Evolutionary conservation across 1,284 basidiomycete genomes (phyloP), one percentile per base, ranked within the genome.

Genomic region (Ceratobasidium sp.): DNA sequence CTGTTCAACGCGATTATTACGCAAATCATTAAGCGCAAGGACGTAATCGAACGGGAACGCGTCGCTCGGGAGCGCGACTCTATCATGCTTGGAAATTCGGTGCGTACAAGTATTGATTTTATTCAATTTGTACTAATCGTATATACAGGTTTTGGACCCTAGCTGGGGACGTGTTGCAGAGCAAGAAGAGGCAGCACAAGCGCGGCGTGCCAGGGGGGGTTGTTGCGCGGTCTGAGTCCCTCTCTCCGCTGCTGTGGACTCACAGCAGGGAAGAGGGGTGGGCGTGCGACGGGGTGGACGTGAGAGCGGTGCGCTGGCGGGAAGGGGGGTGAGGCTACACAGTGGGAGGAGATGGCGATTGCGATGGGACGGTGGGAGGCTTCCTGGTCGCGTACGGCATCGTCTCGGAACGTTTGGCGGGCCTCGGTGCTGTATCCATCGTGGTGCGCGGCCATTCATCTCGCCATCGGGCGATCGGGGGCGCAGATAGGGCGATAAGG

Each of bases 51-150:
- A 82, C 86, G 86, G 79, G 92, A 94, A 81, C 93, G 94, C 80
- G 90, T 91, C 80, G 82, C 91, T 76, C 90, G 91, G 84, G 90
- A 90, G 82, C 89, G 92, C 68, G 92, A 95, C 81, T 94, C 92
- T 81, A 91, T 96, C 57, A 89, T 92, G 84, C 85, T 95, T 66
- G 40, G 46, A 43, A 59, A 70, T 54, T 46, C 68, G 52, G 68
- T 70, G 19, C 34, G 65, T 67, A 19, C 51, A 6, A 49, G 25
- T 59, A 5, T 59, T 19, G 19, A 34, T 34, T 34, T 59, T 32
- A 49, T n/a, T 46, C 37, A 29, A 74, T 51, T 54, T 51, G 44
- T 29, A n/a, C 22, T 64, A 40, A 64, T 74, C 3, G 37, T 44
- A 57, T 70, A 11, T 73, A 73, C 51, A 74, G 70, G 2, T 64